A percentile compares a stretch with the other conserved stretches of the same genome.
These are phyloP conservation scores for Pseudomonodictys pantanalensis DNA, from an alignment of 495 filamentous ascomycete genomes.

Conservation along the genomic window DNA sequence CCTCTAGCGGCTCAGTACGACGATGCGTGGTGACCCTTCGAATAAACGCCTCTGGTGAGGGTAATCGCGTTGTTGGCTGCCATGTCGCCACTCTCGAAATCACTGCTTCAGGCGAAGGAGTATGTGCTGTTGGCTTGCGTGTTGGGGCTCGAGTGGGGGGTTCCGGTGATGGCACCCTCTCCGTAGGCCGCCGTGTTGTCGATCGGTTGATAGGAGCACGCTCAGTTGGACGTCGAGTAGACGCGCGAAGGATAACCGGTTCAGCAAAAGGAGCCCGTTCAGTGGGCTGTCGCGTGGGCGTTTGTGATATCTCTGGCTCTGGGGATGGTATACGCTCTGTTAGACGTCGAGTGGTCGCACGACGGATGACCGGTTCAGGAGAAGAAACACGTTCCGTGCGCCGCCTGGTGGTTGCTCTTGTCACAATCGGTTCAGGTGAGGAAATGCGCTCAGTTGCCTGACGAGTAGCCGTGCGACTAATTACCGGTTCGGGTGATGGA, in stretches of 20 bases:
- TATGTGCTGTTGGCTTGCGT: neutral
- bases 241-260: neutral
- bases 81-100: neutral
- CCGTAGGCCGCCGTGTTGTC: neutral
- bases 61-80: neutral
- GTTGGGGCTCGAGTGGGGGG: neutral
- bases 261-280: neutral
- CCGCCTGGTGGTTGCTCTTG: neutral
- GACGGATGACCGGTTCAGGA: neutral
- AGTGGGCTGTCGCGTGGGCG: neutral
- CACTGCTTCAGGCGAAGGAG: neutral
- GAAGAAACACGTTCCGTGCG: neutral
- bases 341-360: neutral
- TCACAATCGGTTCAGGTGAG: neutral
- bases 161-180: too few species aligned
- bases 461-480: neutral
- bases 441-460: neutral
- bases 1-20: neutral
- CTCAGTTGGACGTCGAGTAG: neutral
- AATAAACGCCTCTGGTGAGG: neutral
- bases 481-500: neutral
- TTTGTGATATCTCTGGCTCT: neutral
- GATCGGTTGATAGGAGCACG: too few species aligned
- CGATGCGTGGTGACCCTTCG: neutral
- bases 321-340: neutral